Evolutionary conservation across 2,329 filamentous ascomycete species (phyloP).

Genomic region (Bipolaris victoriae): DNA sequence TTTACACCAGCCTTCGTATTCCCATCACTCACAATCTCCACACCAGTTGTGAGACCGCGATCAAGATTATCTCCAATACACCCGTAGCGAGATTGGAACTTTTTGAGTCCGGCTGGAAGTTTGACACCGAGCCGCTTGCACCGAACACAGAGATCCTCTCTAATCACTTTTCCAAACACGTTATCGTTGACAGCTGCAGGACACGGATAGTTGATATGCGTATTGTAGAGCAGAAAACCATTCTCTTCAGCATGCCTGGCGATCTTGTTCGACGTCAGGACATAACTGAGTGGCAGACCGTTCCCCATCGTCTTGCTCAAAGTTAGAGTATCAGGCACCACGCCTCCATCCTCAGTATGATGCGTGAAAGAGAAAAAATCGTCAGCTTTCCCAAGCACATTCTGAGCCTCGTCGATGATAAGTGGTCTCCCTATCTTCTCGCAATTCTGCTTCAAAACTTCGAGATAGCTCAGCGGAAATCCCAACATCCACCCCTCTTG

Average conservation of each 20-base stretch:
- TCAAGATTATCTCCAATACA: slow-evolving; percentile 69
- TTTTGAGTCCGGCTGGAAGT: slow-evolving; percentile 57
- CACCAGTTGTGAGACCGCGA: slow-evolving; percentile 63
- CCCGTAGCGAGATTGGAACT: slow-evolving; percentile 58
- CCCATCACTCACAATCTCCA: slow-evolving; percentile 63
- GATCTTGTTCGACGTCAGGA: slow-evolving; percentile 63
- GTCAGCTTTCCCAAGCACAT: slow-evolving; percentile 44
- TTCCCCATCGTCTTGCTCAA: slow-evolving; percentile 68
- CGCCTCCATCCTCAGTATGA: slow-evolving; percentile 36
- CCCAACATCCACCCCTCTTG: slow-evolving; percentile 56
- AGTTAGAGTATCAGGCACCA: slow-evolving; percentile 61
- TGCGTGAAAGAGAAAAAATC: slow-evolving; percentile 59
- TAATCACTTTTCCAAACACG: slow-evolving; percentile 65
- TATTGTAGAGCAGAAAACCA: slow-evolving; percentile 65
- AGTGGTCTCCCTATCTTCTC: slow-evolving; percentile 43
- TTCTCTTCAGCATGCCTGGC: slow-evolving; percentile 56
- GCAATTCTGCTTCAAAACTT: slow-evolving; percentile 57
- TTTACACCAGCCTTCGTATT: slow-evolving; percentile 53
- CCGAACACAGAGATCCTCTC: slow-evolving; percentile 59
- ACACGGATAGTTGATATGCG: slow-evolving; percentile 67
- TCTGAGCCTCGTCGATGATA: slow-evolving; percentile 49
- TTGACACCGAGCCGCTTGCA: slow-evolving; percentile 54
- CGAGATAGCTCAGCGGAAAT: slow-evolving; percentile 64
- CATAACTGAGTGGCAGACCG: slow-evolving; percentile 64
- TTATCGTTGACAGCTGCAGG: slow-evolving; percentile 66